Base-by-base conservation (phyloP, 345 rosid genomes). In the Murraya paniculata region DNA sequence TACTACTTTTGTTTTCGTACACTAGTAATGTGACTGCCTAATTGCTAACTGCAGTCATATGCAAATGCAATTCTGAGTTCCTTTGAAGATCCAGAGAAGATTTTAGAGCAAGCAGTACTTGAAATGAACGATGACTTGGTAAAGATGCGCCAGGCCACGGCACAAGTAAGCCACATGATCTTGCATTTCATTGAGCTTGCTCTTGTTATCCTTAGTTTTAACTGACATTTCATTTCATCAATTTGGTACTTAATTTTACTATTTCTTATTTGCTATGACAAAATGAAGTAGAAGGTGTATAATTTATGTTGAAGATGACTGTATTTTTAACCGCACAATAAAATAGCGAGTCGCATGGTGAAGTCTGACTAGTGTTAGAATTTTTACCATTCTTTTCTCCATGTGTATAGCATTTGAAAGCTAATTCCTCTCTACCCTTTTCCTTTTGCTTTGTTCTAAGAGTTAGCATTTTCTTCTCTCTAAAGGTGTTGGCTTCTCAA, bases 61-160 rank as follows among this genome's bases (percentile, higher is more conserved):
- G 94, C 94, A 79, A 90, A 92, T 89, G 82, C 90, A 50, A 45
- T 92, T 77, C 14, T 92, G 72, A 92, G 89, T 85, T 60, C 93
- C 69, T 88, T 90, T 71, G 97, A 92, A 81, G 94, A 90, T 77
- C 97, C 97, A 7, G 97, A 92, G 87, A 92, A 92, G 71, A 89
- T 92, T 72, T 86, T 92, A 73, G 97, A 92, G 55, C 94, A 92
- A 83, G 65, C 97, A 9, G 94, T 90, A 35, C 87, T 92, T 70
- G 97, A 92, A 82, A 92, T 92, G 97, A 92, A 89, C 77, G 92
- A 87, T 78, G 97, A 92, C 87, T 82, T 92, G 86, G 83, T 87
- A 67, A 92, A 92, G 82, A 90, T 92, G 97, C 88, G 97, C 64
- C 97, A 92, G 72, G 97, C 97, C 67, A 88, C 97, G 50, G 97